Conservation (phyloP, 2,329 filamentous ascomycete genomes). For the Paraconiothyrium brasiliense region DNA sequence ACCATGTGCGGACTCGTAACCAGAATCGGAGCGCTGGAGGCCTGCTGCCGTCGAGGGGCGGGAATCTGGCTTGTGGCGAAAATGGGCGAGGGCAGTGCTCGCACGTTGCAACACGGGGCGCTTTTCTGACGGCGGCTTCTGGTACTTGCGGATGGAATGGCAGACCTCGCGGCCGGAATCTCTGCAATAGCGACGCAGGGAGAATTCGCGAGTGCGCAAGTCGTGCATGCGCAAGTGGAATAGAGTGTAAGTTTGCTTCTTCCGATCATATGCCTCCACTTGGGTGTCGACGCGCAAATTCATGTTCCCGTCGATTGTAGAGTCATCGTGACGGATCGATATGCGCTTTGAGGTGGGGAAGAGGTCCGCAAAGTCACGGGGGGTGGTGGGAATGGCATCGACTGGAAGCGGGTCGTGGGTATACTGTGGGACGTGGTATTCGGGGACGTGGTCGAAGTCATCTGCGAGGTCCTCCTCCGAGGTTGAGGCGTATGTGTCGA, state of each 20-base stretch:
- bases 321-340: conserved; percentile 87
- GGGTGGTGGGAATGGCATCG: conserved; percentile 78
- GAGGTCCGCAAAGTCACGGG: conserved; percentile 81
- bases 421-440: conserved; percentile 68
- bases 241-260: conserved; percentile 74
- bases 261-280: conserved; percentile 65
- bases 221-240: conserved; percentile 98
- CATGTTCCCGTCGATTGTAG: conserved; percentile 93
- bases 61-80: conserved; percentile 65
- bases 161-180: conserved; percentile 94
- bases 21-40: conserved; percentile 67
- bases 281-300: conserved; percentile 89
- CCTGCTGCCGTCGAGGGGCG: conserved; percentile 53
- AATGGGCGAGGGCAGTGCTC: conserved; percentile 65
- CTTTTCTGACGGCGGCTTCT: conserved; percentile 62
- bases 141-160: conserved; percentile 77
- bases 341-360: conserved; percentile 87
- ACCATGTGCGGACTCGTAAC: conserved; percentile 60
- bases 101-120: conserved; percentile 66
- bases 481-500: conserved; percentile 83
- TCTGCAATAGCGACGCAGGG: conserved; percentile 87
- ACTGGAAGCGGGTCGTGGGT: conserved; percentile 69
- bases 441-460: conserved; percentile 56
- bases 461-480: conserved; percentile 67
- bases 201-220: conserved; percentile 85